A percentile compares a stretch with the other conserved stretches of the same genome.
These are phyloP conservation scores for Aspergillus biplanus DNA, from an alignment of 495 filamentous ascomycete species.

Conservation along the genomic window DNA sequence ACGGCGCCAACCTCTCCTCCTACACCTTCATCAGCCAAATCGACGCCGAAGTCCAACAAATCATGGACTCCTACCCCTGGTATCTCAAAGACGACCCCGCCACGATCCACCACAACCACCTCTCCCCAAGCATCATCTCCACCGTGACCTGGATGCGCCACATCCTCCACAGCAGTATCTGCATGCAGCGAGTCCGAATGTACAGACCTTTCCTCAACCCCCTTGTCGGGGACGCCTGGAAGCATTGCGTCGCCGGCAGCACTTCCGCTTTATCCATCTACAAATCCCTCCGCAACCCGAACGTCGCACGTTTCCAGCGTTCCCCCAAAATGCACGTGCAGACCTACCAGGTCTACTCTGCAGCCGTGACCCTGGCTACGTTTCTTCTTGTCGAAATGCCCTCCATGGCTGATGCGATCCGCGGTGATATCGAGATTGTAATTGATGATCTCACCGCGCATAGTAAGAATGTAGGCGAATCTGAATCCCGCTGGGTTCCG, in stretches of 20 bases:
- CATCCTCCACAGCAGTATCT: neutral
- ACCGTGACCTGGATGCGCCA: neutral
- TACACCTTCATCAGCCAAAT: neutral
- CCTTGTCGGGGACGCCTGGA: neutral
- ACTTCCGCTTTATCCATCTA: neutral
- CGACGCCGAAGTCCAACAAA: neutral
- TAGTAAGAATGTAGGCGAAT: neutral
- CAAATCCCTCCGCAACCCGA: neutral
- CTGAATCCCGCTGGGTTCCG: neutral
- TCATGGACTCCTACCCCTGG: neutral
- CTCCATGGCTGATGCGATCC: neutral
- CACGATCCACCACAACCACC: neutral
- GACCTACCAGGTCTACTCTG: neutral
- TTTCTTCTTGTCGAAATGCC: neutral
- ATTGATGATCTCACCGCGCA: neutral
- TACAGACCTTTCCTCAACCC: neutral
- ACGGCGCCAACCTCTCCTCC: neutral
- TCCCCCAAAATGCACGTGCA: neutral
- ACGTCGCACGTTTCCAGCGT: neutral
- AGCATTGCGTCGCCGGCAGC: neutral
- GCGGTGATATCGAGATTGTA: neutral
- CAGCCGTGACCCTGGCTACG: neutral
- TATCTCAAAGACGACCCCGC: neutral
- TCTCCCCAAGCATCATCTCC: neutral
- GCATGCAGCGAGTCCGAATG: neutral